These are phyloP conservation scores for Murraya koenigii DNA, from an alignment of 345 rosid species.

Conservation along the genomic window DNA sequence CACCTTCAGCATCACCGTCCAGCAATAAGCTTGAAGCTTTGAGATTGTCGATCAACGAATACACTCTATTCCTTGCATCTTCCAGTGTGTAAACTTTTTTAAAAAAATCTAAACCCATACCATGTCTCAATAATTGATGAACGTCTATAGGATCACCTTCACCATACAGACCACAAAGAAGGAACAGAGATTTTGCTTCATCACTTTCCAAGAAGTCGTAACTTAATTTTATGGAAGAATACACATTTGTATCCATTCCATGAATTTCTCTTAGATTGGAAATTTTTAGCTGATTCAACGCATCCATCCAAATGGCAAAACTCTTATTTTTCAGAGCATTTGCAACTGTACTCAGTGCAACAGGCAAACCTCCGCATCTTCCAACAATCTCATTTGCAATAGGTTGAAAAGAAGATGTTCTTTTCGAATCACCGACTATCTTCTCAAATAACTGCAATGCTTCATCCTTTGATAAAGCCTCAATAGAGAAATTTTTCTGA, in stretches of 20 bases:
- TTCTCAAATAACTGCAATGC: neutral
- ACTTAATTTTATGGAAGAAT: neutral
- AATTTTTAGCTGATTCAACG: neutral
- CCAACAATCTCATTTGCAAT: neutral
- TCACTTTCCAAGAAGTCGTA: neutral
- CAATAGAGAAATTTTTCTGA: neutral
- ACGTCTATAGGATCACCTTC: rapidly evolving
- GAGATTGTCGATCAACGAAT: constrained; percentile 10
- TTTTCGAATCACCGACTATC: neutral
- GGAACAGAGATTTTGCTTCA: neutral
- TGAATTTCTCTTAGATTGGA: neutral
- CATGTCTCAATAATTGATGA: neutral
- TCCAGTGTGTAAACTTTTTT: neutral
- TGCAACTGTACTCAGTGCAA: constrained; percentile 11
- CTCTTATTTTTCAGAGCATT: neutral
- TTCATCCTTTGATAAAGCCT: neutral
- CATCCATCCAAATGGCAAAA: neutral
- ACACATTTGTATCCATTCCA: neutral
- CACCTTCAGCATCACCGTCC: neutral
- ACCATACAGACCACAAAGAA: neutral
- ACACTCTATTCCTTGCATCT: neutral
- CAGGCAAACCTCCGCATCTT: constrained; percentile 19
- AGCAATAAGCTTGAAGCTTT: constrained; percentile 15
- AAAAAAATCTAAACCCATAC: constrained; percentile 15
- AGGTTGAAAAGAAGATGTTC: neutral